Conservation (phyloP, 495 filamentous ascomycete species). For the Penicillium ucsense region DNA sequence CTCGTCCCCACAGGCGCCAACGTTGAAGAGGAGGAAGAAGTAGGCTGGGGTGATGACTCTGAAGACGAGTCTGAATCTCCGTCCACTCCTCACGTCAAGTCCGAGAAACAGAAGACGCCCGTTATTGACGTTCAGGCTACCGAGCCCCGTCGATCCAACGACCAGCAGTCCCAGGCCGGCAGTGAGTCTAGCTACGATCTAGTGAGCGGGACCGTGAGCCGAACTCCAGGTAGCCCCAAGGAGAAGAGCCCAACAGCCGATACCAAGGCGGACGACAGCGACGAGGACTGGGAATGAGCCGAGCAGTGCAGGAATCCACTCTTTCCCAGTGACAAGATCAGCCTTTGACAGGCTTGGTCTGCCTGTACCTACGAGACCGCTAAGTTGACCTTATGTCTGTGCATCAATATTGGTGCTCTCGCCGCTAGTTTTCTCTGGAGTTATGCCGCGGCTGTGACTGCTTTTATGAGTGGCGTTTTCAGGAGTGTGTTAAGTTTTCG, state of each 20-base stretch:
- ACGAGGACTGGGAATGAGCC: slow-evolving; percentile 79
- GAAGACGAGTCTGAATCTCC: slow-evolving; percentile 50
- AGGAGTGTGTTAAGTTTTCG: slow-evolving; percentile 7
- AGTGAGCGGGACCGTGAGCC: slow-evolving; percentile 76
- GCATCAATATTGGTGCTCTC: neutral
- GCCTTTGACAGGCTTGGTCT: no score
- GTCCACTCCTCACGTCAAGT: slow-evolving; percentile 36
- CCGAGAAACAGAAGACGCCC: slow-evolving; percentile 9
- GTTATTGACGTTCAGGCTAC: slow-evolving; percentile 40
- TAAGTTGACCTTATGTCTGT: no score
- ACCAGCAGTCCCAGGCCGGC: slow-evolving; percentile 73
- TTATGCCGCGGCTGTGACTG: slow-evolving; percentile 7
- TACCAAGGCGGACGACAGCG: slow-evolving; percentile 47
- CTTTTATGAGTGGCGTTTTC: slow-evolving; percentile 11
- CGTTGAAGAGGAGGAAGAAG: slow-evolving; percentile 62
- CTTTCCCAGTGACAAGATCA: no score
- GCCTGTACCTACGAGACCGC: no score
- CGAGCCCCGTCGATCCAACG: slow-evolving; percentile 71
- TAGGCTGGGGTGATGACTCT: slow-evolving; percentile 78
- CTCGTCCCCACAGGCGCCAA: slow-evolving; percentile 40
- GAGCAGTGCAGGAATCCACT: slow-evolving; percentile 5
- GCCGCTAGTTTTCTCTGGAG: slow-evolving; percentile 11
- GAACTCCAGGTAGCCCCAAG: slow-evolving; percentile 67
- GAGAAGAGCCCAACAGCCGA: slow-evolving; percentile 44
- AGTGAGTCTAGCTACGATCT: slow-evolving; percentile 93